A percentile compares a stretch with the other conserved stretches of the same genome.
These are phyloP conservation scores for Spathaspora passalidarum DNA, from an alignment of 805 yeast species.

Conservation along the genomic window DNA sequence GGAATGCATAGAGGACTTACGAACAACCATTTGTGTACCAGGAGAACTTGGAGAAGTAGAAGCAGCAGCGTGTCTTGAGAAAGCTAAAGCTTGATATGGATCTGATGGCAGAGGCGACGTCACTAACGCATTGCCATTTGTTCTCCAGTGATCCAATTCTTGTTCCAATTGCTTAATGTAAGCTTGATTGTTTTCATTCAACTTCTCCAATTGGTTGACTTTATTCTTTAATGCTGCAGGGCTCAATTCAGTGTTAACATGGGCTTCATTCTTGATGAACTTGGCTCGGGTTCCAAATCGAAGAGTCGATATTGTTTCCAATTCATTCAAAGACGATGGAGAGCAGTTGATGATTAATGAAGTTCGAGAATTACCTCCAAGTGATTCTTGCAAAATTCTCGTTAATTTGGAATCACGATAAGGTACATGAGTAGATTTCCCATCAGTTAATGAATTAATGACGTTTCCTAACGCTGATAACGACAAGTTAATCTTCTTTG, in stretches of 20 bases:
- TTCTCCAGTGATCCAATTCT: slow-evolving; percentile 37
- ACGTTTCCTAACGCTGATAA: slow-evolving; percentile 78
- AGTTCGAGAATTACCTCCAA: slow-evolving; percentile 88
- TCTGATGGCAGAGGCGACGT: not conserved
- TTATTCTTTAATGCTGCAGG: slow-evolving; percentile 45
- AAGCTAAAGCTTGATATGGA: too few species aligned
- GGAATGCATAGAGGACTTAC: not conserved
- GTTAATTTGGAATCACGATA: slow-evolving; percentile 82
- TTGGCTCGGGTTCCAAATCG: slow-evolving; percentile 89
- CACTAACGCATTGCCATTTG: not conserved
- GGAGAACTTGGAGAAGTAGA: too few species aligned
- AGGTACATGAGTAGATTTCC: slow-evolving; percentile 71
- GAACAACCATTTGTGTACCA: too few species aligned
- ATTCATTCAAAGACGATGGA: slow-evolving; percentile 70
- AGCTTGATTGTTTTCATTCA: slow-evolving; percentile 23
- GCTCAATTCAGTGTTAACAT: slow-evolving; percentile 58
- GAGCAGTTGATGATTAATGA: slow-evolving; percentile 84
- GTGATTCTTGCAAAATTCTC: slow-evolving; percentile 68
- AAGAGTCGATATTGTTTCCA: slow-evolving; percentile 79
- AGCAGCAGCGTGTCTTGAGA: too few species aligned
- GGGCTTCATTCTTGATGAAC: slow-evolving; percentile 67
- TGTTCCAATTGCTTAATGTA: slow-evolving; percentile 40
- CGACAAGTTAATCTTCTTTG: slow-evolving; percentile 79
- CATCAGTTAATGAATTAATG: slow-evolving; percentile 73
- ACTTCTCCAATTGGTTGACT: slow-evolving; percentile 31